Evolutionary conservation across 106 monocot genomes (phyloP).

Genomic region (Phalaenopsis equestris): DNA sequence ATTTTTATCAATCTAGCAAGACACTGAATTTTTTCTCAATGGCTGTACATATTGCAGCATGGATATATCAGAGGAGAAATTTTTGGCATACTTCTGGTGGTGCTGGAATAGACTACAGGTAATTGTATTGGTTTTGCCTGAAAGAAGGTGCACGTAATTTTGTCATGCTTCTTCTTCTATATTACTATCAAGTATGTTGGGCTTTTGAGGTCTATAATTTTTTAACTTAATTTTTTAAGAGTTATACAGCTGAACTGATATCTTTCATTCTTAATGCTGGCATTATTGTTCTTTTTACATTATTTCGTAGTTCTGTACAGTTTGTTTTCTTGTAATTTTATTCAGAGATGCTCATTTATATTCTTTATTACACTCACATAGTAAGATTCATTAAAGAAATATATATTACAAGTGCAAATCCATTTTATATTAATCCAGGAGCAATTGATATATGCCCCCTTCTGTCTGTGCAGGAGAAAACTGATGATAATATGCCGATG

Average conservation of each 20-base stretch:
- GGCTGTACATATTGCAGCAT: conserved; percentile 24
- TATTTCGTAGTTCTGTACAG: not conserved
- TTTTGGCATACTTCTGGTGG: conserved; percentile 90
- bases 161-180: not conserved
- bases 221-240: not conserved
- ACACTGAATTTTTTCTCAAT: not conserved
- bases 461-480: conserved; percentile 50
- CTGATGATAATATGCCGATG: conserved; percentile 66
- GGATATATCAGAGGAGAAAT: conserved; percentile 86
- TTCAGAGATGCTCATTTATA: not conserved
- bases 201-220: not conserved
- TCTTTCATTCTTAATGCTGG: not conserved
- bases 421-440: not conserved
- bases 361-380: not conserved
- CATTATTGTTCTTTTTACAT: not conserved
- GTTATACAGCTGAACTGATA: not conserved
- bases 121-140: conserved; percentile 4
- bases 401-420: not conserved
- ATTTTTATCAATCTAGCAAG: not conserved
- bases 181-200: not conserved
- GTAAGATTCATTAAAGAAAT: not conserved
- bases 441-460: not conserved
- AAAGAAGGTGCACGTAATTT: not conserved
- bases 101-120: conserved; percentile 85
- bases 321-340: no score